Evolutionary conservation across 2,329 filamentous ascomycete species (phyloP), one percentile per base, ranked within the genome.

Genomic region (Thielaviopsis punctulata): DNA sequence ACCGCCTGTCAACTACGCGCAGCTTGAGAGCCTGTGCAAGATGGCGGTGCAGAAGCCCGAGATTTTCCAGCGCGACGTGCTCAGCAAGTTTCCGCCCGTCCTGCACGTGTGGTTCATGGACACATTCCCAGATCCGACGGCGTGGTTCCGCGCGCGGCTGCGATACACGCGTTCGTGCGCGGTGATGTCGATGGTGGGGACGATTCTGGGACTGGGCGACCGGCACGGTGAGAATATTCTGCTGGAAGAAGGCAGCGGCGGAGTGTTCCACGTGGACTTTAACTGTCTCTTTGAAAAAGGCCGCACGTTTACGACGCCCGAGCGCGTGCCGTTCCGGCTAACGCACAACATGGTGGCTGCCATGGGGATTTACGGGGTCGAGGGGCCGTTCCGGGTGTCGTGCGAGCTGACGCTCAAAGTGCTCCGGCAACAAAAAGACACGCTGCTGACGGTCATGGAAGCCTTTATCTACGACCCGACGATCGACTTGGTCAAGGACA

Each of bases 251-350:
- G 84, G 85, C 53, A 93, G 88, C 58, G 92, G 93, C 45, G 90
- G 90, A 49, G 81, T 94, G 2, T 86, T 98, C 66, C 92, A 99
- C 66, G 93, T 99, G 45, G 92, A 98, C 68, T 98, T 99, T 74
- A 98, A 98, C 68, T 98, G 93, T 66, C 79, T 98, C 4, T 99
- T 99, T 64, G 93, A 98, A 70, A 98, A 98, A 62, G 92, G 92
- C 1, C 76, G 90, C 41, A 95, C 89, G 0, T 96, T 98, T 63
- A 83, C 88, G 57, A 94, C 93, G 65, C 90, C 92, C 0, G 92
- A 99, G 66, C 74, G 84, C 25, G 92, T 98, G 1, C 93, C 92
- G 1, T 99, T 98, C 73, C 84, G 93, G 15, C 74, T 98, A 43
- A 98, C 92, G 3, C 90, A 95, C 72, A 98, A 98, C 67, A 96